Evolutionary conservation across 2,329 filamentous ascomycete genomes (phyloP), one percentile per base, ranked within the genome.

Genomic region (Paecilomyces niveus): DNA sequence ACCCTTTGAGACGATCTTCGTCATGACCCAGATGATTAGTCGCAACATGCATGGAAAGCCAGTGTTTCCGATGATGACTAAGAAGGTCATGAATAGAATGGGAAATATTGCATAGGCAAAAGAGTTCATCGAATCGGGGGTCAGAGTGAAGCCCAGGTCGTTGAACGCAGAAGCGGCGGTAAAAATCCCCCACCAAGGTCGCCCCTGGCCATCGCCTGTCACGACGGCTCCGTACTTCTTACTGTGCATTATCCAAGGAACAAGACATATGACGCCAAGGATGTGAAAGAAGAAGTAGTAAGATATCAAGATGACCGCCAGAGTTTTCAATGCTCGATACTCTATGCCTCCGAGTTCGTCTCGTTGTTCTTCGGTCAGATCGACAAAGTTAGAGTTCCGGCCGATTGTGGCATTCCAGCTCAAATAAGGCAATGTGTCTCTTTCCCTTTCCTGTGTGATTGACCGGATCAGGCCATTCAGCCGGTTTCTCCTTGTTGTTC

Each of bases 291-390:
- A 87, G 70, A 91, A 84, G 68, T 89, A 97, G 74, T 97, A 99
- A 7, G 77, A 78, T 2, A 89, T 81, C 21, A 97, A 78, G 31
- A 97, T 86, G 29, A 90, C 71, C 1, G 90, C 89, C 54, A 99
- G 77, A 1, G 91, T 90, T 72, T 96, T 95, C 60, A 99, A 73
- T 0, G 93, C 90, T 5, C 94, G 88, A 69, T 99, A 99, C 72
- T 99, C 94, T 62, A 99, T 96, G 21, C 94, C 94, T 10, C 94
- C 94, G 2, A 99, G 78, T 73, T 99, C 94, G 70, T 99, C 92
- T 64, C 94, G 85, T 74, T 99, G 92, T 63, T 94, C 91, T 64
- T 96, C 89, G 0, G 89, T 90, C 63, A 99, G 75, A 64, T 92
- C 90, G 11, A 94, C 83, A 68, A 97, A 99, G 39, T 90, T 88